These are phyloP conservation scores for Picea mariana DNA, from an alignment of 83 land plant species.

Conservation along the genomic window DNA sequence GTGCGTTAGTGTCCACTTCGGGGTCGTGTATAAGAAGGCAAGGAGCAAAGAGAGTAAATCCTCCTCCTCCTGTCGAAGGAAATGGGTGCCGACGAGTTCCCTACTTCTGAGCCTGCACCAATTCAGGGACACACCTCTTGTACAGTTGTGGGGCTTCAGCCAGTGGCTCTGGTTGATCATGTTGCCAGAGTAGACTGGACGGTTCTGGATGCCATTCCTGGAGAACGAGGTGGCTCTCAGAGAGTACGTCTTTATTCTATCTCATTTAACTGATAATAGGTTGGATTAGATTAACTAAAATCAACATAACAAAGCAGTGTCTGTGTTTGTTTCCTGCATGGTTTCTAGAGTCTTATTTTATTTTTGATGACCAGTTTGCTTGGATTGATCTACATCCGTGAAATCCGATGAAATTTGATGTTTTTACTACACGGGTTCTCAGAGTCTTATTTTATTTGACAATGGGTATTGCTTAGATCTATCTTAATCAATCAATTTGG, in stretches of 20 bases:
- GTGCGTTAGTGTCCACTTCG: not conserved
- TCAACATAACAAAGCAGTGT: not conserved
- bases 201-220: conserved; percentile 72
- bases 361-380: not conserved
- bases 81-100: conserved; percentile 11
- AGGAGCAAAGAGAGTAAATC: not conserved
- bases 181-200: conserved; percentile 83
- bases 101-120: not conserved
- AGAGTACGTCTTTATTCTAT: conserved; percentile 35
- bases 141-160: conserved; percentile 76
- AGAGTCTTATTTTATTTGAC: not conserved
- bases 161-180: conserved; percentile 85
- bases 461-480: not conserved
- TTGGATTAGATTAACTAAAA: not conserved
- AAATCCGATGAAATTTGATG: not conserved
- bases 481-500: not conserved
- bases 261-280: not conserved
- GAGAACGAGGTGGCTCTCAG: conserved; percentile 88
- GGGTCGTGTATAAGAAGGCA: not conserved
- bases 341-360: not conserved
- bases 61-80: not conserved
- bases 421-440: not conserved
- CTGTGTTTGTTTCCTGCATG: not conserved
- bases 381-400: not conserved
- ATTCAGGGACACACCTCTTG: conserved; percentile 18